These are phyloP conservation scores for Leonotis leonurus DNA, from an alignment of 257 asterid species.

Conservation along the genomic window DNA sequence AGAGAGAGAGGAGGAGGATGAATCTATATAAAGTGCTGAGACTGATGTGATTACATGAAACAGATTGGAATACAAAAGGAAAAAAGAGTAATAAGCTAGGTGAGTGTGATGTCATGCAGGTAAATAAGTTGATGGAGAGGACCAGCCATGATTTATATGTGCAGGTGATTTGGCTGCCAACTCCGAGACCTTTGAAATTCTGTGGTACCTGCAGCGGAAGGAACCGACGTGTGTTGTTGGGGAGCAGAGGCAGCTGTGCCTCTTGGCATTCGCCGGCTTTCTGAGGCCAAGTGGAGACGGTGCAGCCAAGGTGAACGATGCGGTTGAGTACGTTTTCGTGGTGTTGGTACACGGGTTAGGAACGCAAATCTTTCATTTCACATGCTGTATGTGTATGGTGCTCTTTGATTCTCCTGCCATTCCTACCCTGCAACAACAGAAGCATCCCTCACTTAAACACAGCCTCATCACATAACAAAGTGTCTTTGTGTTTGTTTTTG, in stretches of 20 bases:
- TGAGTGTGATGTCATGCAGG: constrained; percentile 18
- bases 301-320: no score
- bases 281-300: constrained; percentile 45
- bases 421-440: constrained; percentile 24
- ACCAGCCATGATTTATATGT: no score
- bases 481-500: no score
- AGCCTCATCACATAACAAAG: no score
- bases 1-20: no score
- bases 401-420: constrained; percentile 42
- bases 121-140: constrained; percentile 13
- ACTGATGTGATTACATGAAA: no score
- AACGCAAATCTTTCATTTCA: constrained; percentile 25
- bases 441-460: no score
- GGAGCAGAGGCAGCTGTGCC: constrained; percentile 61
- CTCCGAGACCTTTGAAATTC: constrained; percentile 43
- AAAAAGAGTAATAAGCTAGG: not conserved
- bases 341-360: constrained; percentile 22
- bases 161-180: constrained; percentile 19
- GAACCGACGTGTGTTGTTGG: constrained; percentile 71
- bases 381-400: constrained; percentile 11
- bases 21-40: not conserved
- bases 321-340: constrained; percentile 15
- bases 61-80: not conserved
- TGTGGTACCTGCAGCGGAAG: constrained; percentile 67
- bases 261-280: constrained; percentile 28